A percentile compares a stretch with the other conserved stretches of the same genome.
These are phyloP conservation scores for Platanthera zijinensis DNA, from an alignment of 106 monocot genomes.

Conservation along the genomic window DNA sequence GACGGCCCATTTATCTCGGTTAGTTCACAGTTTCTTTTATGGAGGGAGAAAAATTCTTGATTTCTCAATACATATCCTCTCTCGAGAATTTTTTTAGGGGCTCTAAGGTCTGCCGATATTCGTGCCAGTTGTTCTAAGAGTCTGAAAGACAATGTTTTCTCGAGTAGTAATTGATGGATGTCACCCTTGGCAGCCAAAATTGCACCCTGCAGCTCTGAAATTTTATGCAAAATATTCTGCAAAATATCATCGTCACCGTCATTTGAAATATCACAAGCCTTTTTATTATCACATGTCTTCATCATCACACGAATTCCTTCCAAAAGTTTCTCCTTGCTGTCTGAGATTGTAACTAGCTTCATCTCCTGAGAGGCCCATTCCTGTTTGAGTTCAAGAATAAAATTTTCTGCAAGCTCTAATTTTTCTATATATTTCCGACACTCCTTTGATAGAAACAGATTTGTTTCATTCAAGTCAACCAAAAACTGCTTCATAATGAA, in stretches of 20 bases:
- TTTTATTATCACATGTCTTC: constrained; percentile 2
- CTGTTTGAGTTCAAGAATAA: constrained; percentile 4
- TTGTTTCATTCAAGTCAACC: constrained; percentile 11
- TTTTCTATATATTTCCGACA: constrained; percentile 9
- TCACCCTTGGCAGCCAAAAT: constrained; percentile 14
- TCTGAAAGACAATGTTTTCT: constrained; percentile 44
- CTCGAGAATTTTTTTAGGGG: constrained; percentile 26
- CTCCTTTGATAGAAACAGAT: constrained; percentile 6
- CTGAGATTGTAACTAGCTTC: constrained; percentile 6
- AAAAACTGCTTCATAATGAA: constrained; percentile 12
- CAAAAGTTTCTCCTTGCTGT: not conserved
- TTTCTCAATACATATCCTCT: constrained; percentile 19
- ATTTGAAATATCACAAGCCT: constrained; percentile 1
- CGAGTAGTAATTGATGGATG: constrained; percentile 25
- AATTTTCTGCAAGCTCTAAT: constrained; percentile 1
- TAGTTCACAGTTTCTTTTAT: constrained; percentile 25
- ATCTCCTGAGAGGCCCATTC: constrained; percentile 4
- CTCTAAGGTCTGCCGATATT: constrained; percentile 25
- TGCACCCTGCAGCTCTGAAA: constrained; percentile 3
- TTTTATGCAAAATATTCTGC: constrained; percentile 10
- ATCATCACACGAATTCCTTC: not conserved
- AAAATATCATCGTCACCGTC: not conserved
- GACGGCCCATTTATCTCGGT: constrained; percentile 19
- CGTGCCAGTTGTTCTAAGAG: constrained; percentile 35
- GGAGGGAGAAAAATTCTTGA: constrained; percentile 28